Percentiles rank a stretch among this genome's conserved stretches.
Evolutionary conservation across 345 rosid species (phyloP).

Genomic region (Eucalyptus rudis): DNA sequence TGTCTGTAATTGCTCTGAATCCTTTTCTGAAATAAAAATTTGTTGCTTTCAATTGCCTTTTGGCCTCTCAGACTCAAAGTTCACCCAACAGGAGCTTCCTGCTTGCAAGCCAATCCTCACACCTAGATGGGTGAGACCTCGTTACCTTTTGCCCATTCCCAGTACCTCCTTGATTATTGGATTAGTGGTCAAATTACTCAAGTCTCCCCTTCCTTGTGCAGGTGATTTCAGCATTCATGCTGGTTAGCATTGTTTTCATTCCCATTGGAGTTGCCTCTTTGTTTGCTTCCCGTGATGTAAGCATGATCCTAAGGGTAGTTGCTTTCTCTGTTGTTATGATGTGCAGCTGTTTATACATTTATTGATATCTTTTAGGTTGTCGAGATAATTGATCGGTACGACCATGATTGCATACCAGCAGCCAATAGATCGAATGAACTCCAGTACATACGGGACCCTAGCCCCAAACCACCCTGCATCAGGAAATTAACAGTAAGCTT

Average conservation of each 20-base stretch:
- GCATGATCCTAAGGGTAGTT: neutral
- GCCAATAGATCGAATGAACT: conserved; percentile 33
- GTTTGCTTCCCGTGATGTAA: conserved; percentile 74
- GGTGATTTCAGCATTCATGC: conserved; percentile 87
- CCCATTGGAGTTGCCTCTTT: conserved; percentile 93
- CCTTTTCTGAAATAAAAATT: neutral
- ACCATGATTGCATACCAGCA: conserved; percentile 51
- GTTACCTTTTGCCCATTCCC: neutral
- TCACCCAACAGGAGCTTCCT: conserved; percentile 96
- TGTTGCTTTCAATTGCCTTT: neutral
- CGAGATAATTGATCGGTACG: conserved; percentile 79
- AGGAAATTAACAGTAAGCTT: conserved; percentile 34
- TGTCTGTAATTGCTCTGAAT: neutral
- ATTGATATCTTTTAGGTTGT: conserved; percentile 46
- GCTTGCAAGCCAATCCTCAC: conserved; percentile 99
- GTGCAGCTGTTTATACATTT: neutral
- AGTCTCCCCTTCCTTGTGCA: conserved; percentile 6
- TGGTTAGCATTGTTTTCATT: conserved; percentile 81
- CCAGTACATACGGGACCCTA: conserved; percentile 46
- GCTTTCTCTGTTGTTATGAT: neutral
- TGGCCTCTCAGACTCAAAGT: conserved; percentile 62
- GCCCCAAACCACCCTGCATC: conserved; percentile 31
- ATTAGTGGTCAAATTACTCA: neutral
- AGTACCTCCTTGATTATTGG: neutral
- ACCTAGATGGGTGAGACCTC: conserved; percentile 68